Evolutionary conservation across 495 filamentous ascomycete genomes (phyloP), one percentile per base, ranked within the genome.

Genomic region (Neurospora pannonica): DNA sequence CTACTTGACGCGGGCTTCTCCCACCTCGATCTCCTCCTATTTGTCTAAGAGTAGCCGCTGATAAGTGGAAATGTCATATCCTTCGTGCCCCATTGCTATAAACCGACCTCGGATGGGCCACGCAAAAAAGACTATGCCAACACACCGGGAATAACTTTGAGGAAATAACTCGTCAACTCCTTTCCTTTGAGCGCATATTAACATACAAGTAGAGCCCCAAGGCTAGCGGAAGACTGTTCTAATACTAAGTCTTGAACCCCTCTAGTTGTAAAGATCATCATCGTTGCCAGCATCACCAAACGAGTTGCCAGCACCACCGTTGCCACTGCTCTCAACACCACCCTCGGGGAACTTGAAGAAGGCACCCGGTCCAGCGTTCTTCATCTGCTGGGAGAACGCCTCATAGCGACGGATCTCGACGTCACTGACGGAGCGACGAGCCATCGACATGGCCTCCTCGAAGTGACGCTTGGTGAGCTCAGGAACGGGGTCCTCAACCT

Each of bases 361-460:
- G 76, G 90, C 93, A 82, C 94, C 95, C 71, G 94, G 94, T 70
- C 96, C 94, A 54, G 93, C 90, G 81, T 97, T 96, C 92, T 99
- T 99, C 93, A 99, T 92, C 82, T 94, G 95, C 87, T 98, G 97
- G 39, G 96, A 93, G 77, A 99, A 99, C 37, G 96, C 97, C 87
- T 99, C 96, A 84, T 99, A 99, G 73, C 94, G 92, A 76, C 97
- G 92, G 78, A 99, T 94, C 87, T 99, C 96, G 38, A 98, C 94
- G 77, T 99, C 96, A 74, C 88, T 95, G 78, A 99, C 96, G 17
- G 96, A 98, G 81, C 93, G 90, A 80, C 96, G 90, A 71, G 96
- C 96, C 77, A 91, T 89, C 83, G 91, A 89, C 97, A 99, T 98
- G 37, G 96, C 96, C 90, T 98, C 95, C 85, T 98, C 95, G 83